Percentiles rank a stretch among this genome's conserved stretches.
Evolutionary conservation across 306 rosid genomes (phyloP).

Genomic region (Cicer arietinum): DNA sequence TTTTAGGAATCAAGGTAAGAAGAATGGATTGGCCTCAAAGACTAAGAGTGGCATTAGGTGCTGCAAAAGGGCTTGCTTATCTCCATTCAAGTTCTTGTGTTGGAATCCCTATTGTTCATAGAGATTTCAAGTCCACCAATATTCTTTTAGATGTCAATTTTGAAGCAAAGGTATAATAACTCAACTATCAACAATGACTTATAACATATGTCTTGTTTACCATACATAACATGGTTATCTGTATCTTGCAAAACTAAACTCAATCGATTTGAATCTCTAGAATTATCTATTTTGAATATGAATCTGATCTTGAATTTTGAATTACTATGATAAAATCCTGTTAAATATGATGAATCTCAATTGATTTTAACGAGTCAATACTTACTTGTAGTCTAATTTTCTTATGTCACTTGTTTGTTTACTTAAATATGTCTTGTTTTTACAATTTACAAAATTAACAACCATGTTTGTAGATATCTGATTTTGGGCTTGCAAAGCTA

Average conservation of each 20-base stretch:
- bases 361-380: no score
- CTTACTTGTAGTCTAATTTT: no score
- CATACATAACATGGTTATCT: no score
- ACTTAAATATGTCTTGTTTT: no score
- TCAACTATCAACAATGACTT: background rate
- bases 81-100: slow-evolving; percentile 77
- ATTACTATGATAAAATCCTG: no score
- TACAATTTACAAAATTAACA: background rate
- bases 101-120: slow-evolving; percentile 89
- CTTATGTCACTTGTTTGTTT: no score
- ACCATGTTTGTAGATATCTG: slow-evolving; percentile 70
- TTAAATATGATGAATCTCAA: no score
- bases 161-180: slow-evolving; percentile 72
- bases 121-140: slow-evolving; percentile 91
- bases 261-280: no score
- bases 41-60: slow-evolving; percentile 85
- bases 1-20: slow-evolving; percentile 66
- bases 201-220: background rate
- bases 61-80: slow-evolving; percentile 90
- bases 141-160: slow-evolving; percentile 77
- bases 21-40: slow-evolving; percentile 85
- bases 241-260: no score
- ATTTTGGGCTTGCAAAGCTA: slow-evolving; percentile 93
- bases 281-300: no score
- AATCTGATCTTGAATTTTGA: no score